A percentile compares a stretch with the other conserved stretches of the same genome.
Evolutionary conservation across 2,329 filamentous ascomycete species (phyloP).

Genomic region (Stagonosporopsis rhizophila): DNA sequence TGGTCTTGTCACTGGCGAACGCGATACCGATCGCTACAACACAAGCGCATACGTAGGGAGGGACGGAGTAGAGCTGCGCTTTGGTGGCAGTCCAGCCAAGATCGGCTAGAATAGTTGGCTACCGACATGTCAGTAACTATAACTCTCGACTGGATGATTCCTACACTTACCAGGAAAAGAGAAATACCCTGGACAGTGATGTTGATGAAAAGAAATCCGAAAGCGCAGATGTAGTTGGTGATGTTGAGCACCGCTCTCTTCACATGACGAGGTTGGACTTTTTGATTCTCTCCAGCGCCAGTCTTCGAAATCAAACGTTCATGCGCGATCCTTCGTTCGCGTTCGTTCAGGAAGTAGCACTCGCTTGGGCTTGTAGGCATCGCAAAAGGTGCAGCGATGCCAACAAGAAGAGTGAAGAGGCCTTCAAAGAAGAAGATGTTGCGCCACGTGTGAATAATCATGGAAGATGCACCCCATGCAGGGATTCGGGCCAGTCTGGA

Average conservation of each 20-base stretch:
- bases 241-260: conserved; percentile 62
- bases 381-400: conserved; percentile 57
- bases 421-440: conserved; percentile 70
- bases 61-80: conserved; percentile 50
- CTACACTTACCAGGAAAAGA: conserved; percentile 46
- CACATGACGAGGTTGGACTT: conserved; percentile 58
- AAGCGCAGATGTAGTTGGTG: conserved; percentile 66
- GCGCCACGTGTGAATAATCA: conserved; percentile 55
- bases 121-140: conserved; percentile 13
- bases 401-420: conserved; percentile 60
- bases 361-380: conserved; percentile 60
- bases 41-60: conserved; percentile 49
- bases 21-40: conserved; percentile 47
- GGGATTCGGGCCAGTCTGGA: conserved; percentile 54
- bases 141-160: background rate
- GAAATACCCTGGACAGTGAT: conserved; percentile 62
- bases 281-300: conserved; percentile 55
- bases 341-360: conserved; percentile 59
- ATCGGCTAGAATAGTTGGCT: conserved; percentile 49
- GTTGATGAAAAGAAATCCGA: conserved; percentile 67
- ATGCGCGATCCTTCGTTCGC: conserved; percentile 62
- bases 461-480: conserved; percentile 56
- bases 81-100: conserved; percentile 49
- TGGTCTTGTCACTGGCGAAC: conserved; percentile 47
- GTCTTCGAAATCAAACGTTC: conserved; percentile 61